phyloP scores from a whole-genome alignment of 2,329 filamentous ascomycete genomes.

The Colletotrichum limetticola region DNA sequence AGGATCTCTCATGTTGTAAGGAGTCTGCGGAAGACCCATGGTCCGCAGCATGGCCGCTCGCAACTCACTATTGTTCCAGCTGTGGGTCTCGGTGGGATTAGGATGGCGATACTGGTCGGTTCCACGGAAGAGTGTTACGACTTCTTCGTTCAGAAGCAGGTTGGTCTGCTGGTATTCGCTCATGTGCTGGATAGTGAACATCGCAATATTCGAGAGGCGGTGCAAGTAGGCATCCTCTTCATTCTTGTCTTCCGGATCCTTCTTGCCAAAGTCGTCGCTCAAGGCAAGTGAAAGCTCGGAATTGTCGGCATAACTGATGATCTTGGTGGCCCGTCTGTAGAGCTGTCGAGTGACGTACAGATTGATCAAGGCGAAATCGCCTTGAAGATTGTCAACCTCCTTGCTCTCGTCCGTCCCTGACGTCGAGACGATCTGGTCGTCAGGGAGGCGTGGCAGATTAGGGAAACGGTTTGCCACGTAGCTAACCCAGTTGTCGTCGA shows the following conservation, averaged over 20 bases:
- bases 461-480: slow-evolving; percentile 25
- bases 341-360: slow-evolving; percentile 51
- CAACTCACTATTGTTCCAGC: slow-evolving; percentile 23
- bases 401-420: slow-evolving; percentile 7
- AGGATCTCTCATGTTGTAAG: slow-evolving; percentile 29
- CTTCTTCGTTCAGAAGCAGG: slow-evolving; percentile 45
- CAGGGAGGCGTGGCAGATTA: slow-evolving; percentile 8
- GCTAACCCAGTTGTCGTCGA: slow-evolving; percentile 26
- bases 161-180: slow-evolving; percentile 48
- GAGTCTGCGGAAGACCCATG: slow-evolving; percentile 5
- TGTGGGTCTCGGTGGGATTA: slow-evolving; percentile 8
- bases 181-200: slow-evolving; percentile 50
- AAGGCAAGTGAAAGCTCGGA: slow-evolving; percentile 42
- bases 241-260: slow-evolving; percentile 35
- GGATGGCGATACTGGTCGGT: slow-evolving; percentile 18
- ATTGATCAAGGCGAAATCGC: slow-evolving; percentile 52
- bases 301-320: slow-evolving; percentile 36
- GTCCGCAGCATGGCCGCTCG: slow-evolving; percentile 31
- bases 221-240: slow-evolving; percentile 49
- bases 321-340: slow-evolving; percentile 53
- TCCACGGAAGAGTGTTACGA: slow-evolving; percentile 50
- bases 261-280: slow-evolving; percentile 44
- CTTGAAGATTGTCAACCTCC: slow-evolving; percentile 41
- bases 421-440: not conserved
- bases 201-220: slow-evolving; percentile 48